Percentiles rank a stretch among this genome's conserved stretches.
These are phyloP conservation scores for Hypseocharis bilobata DNA, from an alignment of 441 rosid genomes.

Conservation along the genomic window DNA sequence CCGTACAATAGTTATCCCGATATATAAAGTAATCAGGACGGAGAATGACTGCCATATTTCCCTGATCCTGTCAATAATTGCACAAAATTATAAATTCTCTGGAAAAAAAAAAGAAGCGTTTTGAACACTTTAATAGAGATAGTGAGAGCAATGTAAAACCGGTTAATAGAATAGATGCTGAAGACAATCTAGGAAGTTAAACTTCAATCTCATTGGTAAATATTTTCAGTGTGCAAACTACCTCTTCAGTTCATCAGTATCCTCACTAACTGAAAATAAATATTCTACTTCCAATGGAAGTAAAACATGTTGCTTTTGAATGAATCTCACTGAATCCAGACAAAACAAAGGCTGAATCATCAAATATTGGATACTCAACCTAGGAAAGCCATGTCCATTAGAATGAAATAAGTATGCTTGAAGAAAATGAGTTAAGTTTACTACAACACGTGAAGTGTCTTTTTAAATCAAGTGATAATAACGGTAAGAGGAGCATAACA, in stretches of 20 bases:
- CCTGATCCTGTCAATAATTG: constrained; percentile 48
- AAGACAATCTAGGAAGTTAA: neutral
- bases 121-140: neutral
- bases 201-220: neutral
- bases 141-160: neutral
- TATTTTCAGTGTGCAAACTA: neutral
- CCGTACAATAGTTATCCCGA: constrained; percentile 36
- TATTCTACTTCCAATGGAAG: neutral
- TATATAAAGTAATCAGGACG: constrained; percentile 53
- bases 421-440: too few species aligned
- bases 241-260: constrained; percentile 6
- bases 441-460: too few species aligned
- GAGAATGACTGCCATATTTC: constrained; percentile 33
- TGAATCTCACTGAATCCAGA: neutral
- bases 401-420: neutral
- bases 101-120: constrained; percentile 15
- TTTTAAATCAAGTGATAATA: too few species aligned
- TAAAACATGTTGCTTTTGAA: constrained; percentile 1
- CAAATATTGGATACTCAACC: neutral
- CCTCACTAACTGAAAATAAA: neutral
- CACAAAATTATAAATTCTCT: constrained; percentile 14
- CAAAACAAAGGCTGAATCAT: neutral
- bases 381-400: neutral
- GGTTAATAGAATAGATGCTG: neutral
- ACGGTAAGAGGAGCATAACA: neutral